These are phyloP conservation scores for Cokeromyces recurvatus DNA, from an alignment of 371 early-diverging fungal species.

Conservation along the genomic window DNA sequence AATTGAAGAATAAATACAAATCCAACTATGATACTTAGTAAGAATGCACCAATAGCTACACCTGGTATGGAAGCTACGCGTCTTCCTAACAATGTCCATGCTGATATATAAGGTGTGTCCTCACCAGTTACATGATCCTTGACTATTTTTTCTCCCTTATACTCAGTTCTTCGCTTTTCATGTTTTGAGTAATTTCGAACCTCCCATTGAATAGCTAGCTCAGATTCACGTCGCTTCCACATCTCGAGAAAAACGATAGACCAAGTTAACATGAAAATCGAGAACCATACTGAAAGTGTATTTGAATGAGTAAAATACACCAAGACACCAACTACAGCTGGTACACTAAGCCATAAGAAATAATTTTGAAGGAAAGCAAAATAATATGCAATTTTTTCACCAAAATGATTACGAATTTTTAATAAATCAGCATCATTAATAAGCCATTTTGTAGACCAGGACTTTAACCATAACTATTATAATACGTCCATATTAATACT, in stretches of 20 bases:
- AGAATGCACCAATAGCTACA: slow-evolving; percentile 55
- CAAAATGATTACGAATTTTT: slow-evolving; percentile 74
- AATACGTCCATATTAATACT: neutral
- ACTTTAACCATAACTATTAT: slow-evolving; percentile 63
- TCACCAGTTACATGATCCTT: slow-evolving; percentile 76
- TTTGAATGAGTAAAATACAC: slow-evolving; percentile 49
- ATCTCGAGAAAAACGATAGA: slow-evolving; percentile 66
- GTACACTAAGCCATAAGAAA: slow-evolving; percentile 65
- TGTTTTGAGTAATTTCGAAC: slow-evolving; percentile 61
- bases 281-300: slow-evolving; percentile 60
- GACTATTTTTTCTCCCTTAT: slow-evolving; percentile 55
- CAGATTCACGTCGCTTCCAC: slow-evolving; percentile 75
- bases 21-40: slow-evolving; percentile 60
- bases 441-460: slow-evolving; percentile 77
- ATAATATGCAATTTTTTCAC: slow-evolving; percentile 86
- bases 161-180: slow-evolving; percentile 63
- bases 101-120: slow-evolving; percentile 60
- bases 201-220: slow-evolving; percentile 75
- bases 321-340: slow-evolving; percentile 61
- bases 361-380: slow-evolving; percentile 91
- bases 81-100: slow-evolving; percentile 66
- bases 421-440: slow-evolving; percentile 64
- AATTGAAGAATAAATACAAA: slow-evolving; percentile 73
- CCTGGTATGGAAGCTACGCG: slow-evolving; percentile 58
- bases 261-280: slow-evolving; percentile 69